A percentile compares a stretch with the other conserved stretches of the same genome.
These are phyloP conservation scores for Pelargonium australe DNA, from an alignment of 441 rosid genomes.

Conservation along the genomic window DNA sequence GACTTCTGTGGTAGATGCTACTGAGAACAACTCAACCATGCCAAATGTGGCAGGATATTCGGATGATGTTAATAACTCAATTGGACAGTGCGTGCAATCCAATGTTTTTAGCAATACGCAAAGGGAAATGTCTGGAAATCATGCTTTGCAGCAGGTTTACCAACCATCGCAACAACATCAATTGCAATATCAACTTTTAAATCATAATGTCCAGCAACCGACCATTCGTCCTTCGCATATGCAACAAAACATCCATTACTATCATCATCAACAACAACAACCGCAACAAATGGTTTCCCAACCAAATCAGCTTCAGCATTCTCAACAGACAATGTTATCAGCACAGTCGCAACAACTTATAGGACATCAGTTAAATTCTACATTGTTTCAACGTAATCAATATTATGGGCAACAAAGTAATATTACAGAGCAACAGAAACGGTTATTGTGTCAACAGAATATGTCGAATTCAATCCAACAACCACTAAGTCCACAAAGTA, in stretches of 20 bases:
- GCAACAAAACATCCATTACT: constrained; percentile 1
- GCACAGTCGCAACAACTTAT: constrained; percentile 1
- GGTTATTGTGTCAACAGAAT: background rate
- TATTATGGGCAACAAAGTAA: background rate
- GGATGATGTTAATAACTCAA: background rate
- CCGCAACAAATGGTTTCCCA: background rate
- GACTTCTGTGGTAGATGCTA: background rate
- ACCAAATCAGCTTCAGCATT: constrained; percentile 1
- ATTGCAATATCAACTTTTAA: constrained; percentile 1
- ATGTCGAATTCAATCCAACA: constrained; percentile 1
- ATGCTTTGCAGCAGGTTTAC: background rate
- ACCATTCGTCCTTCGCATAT: background rate
- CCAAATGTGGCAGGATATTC: background rate
- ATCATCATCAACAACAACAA: background rate
- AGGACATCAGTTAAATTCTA: background rate
- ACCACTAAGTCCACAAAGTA: background rate
- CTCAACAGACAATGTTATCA: background rate
- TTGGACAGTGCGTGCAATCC: background rate
- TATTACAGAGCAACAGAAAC: constrained; percentile 1
- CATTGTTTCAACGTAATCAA: background rate
- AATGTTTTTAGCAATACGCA: background rate
- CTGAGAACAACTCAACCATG: background rate
- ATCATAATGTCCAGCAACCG: background rate
- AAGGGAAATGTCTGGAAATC: background rate
- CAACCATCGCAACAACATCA: background rate